phyloP scores from a whole-genome alignment of 495 filamentous ascomycete genomes.

The Penicillium steckii region DNA sequence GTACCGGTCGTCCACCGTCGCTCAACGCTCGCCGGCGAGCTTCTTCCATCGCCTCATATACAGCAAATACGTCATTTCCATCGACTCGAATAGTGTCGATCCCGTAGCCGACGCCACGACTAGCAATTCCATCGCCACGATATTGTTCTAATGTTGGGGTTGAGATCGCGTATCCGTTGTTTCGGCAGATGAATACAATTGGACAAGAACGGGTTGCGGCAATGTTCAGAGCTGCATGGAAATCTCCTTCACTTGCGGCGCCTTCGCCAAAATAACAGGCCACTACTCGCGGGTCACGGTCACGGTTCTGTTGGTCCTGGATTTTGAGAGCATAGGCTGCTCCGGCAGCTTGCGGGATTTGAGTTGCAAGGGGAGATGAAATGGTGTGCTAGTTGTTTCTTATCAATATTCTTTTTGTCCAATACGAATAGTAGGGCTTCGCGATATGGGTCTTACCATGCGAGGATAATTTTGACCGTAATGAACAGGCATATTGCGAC shows the following conservation, averaged over 20 bases:
- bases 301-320: conserved; percentile 71
- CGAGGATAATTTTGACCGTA: conserved; percentile 83
- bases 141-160: conserved; percentile 97
- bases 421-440: background rate
- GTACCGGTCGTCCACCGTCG: conserved; percentile 73
- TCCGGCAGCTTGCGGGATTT: conserved; percentile 92
- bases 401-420: background rate
- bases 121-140: conserved; percentile 94
- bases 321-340: conserved; percentile 94
- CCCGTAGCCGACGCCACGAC: conserved; percentile 90
- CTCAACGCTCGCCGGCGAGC: conserved; percentile 75
- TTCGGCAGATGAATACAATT: conserved; percentile 91
- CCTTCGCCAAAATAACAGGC: conserved; percentile 97
- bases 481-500: conserved; percentile 97
- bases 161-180: conserved; percentile 95
- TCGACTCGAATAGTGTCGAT: conserved; percentile 97
- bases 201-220: conserved; percentile 91
- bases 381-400: conserved; percentile 70
- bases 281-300: conserved; percentile 64
- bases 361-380: conserved; percentile 88
- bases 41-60: conserved; percentile 76
- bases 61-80: conserved; percentile 95
- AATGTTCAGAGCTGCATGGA: conserved; percentile 95
- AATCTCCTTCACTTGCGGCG: conserved; percentile 96
- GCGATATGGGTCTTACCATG: conserved; percentile 53